Base-by-base conservation (phyloP, 164 flowering plant genomes). In the Warburgia ugandensis region DNA sequence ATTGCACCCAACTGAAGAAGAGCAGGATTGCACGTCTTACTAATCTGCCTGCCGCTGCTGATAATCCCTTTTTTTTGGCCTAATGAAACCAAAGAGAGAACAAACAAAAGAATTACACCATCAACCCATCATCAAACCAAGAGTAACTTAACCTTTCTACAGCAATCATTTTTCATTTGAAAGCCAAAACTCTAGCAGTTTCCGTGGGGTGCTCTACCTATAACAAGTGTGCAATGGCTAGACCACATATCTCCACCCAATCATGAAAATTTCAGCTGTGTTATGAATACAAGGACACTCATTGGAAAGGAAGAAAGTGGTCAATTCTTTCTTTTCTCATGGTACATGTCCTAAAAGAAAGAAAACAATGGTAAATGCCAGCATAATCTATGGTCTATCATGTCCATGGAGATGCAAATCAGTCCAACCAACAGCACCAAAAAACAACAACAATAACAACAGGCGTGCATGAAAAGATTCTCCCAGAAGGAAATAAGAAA, bases 391-490 rank as follows among this genome's bases (percentile, higher is more conserved):
- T 45, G n/a, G 16, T 45, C 33, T 31, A 45, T 23, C 33, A 5
- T 31, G 6, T 11, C 12, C 16, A 27, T 20, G 11, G 14, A 23
- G 13, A 8, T 11, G 12, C 20, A 21, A 11, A n/a, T 9, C 3
- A 5, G 22, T 14, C 33, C 35, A 46, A 28, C 50, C 32, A 29
- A 46, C 50, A 30, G 21, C 50, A 46, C 50, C 50, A 30, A n/a
- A 46, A 28, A 46, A 29, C 20, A 12, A 14, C 31, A 46, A 12
- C 32, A 46, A 22, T 28, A 4, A 20, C 41, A 25, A 14, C 47
- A 25, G 22, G 50, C 36, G 25, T 46, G 50, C 50, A 16, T 46
- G 50, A 28, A 29, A 29, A 46, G 50, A 46, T 46, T 46, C 50
- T 29, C 16, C 11, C 19, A 14, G n/a, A 46, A n/a, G 3, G 0